Evolutionary conservation across 2,329 filamentous ascomycete genomes (phyloP).

Genomic region (Pseudogymnoascus sp.): DNA sequence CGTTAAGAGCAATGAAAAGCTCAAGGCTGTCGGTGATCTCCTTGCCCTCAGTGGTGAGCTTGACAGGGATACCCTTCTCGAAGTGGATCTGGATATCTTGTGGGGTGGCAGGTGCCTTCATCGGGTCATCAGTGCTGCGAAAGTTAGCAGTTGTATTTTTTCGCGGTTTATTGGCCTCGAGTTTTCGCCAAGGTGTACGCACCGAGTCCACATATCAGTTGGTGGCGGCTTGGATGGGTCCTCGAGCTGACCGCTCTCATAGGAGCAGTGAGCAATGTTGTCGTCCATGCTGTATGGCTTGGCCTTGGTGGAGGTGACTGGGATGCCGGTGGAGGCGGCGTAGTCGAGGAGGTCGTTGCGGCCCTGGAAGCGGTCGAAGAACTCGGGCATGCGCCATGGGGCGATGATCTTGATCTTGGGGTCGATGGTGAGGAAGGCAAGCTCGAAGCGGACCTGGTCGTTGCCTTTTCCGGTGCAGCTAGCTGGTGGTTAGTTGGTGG

Average conservation of each 20-base stretch:
- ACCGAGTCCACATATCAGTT: conserved; percentile 67
- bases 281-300: conserved; percentile 62
- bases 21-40: conserved; percentile 59
- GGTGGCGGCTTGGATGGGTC: conserved; percentile 56
- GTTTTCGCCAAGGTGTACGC: background rate
- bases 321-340: conserved; percentile 56
- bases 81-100: conserved; percentile 65
- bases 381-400: conserved; percentile 63
- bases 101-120: conserved; percentile 60
- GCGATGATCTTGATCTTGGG: conserved; percentile 63
- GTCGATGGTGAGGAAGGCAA: conserved; percentile 52
- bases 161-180: conserved; percentile 14
- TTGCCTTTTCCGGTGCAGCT: conserved; percentile 54
- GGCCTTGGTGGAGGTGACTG: conserved; percentile 63
- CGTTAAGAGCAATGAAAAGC: conserved; percentile 63
- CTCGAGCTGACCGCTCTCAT: conserved; percentile 71
- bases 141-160: conserved; percentile 10
- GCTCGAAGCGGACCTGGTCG: conserved; percentile 58
- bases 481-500: conserved; percentile 31
- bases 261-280: conserved; percentile 68
- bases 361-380: conserved; percentile 63
- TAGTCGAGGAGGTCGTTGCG: conserved; percentile 66
- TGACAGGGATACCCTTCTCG: conserved; percentile 65
- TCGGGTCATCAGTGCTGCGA: conserved; percentile 48
- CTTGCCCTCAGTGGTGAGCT: conserved; percentile 49